Percentiles rank a stretch among this genome's conserved stretches.
Evolutionary conservation across 345 rosid genomes (phyloP).

Genomic region (sweet orange (Citrus sinensis)): DVS_A1.0 CM039169.1:22316501-22317000

Average conservation of each 20-base stretch:
- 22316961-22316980: constrained; percentile 17
- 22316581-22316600: not conserved
- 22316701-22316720: constrained; percentile 49
- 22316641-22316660: not conserved
- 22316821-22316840: constrained; percentile 32
- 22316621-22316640: not conserved
- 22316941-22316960: constrained; percentile 21
- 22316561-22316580: no score
- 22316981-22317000: constrained; percentile 31
- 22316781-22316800: constrained; percentile 29
- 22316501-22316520: not conserved
- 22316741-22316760: constrained; percentile 38
- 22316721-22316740: constrained; percentile 17
- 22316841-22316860: constrained; percentile 69
- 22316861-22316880: constrained; percentile 36
- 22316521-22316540: not conserved
- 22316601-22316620: not conserved
- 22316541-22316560: not conserved
- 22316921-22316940: constrained; percentile 1
- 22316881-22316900: constrained; percentile 69
- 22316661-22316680: constrained; percentile 73
- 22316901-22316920: constrained; percentile 54
- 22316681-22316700: constrained; percentile 66
- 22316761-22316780: constrained; percentile 57
- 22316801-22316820: constrained; percentile 26